These are phyloP conservation scores for Trypanosoma boissoni DNA, from an alignment of 208 protist genomes.

Conservation along the genomic window DNA sequence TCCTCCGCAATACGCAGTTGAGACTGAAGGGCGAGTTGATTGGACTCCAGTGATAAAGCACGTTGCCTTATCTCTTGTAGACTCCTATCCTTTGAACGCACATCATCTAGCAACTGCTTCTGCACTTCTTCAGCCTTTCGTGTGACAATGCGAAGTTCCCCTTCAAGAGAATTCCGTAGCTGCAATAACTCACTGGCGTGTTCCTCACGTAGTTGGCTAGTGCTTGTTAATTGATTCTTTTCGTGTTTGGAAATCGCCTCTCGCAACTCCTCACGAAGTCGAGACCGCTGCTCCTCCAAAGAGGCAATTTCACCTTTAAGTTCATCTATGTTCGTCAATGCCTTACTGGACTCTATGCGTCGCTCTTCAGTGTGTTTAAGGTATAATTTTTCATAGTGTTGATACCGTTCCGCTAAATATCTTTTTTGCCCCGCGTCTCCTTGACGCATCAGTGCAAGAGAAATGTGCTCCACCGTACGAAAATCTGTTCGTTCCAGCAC, in stretches of 20 bases:
- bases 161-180: constrained; percentile 19
- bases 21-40: constrained; percentile 30
- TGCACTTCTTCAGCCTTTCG: constrained; percentile 31
- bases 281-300: constrained; percentile 14
- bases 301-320: constrained; percentile 28
- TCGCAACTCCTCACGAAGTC: constrained; percentile 25
- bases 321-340: constrained; percentile 24
- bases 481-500: constrained; percentile 74
- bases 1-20: constrained; percentile 44
- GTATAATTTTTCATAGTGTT: constrained; percentile 58
- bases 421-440: constrained; percentile 79
- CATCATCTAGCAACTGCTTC: constrained; percentile 21
- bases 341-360: constrained; percentile 17
- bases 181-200: constrained; percentile 25
- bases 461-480: constrained; percentile 83
- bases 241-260: constrained; percentile 22
- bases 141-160: constrained; percentile 13
- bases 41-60: constrained; percentile 28
- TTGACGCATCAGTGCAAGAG: constrained; percentile 65
- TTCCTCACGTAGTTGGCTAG: constrained; percentile 23
- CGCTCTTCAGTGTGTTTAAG: constrained; percentile 15
- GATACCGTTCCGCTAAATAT: constrained; percentile 81
- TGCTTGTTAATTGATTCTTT: constrained; percentile 17
- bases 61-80: constrained; percentile 24
- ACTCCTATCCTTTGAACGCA: constrained; percentile 27